phyloP scores from a whole-genome alignment of 1,284 basidiomycete species.

The Moniliella sp. region DNA sequence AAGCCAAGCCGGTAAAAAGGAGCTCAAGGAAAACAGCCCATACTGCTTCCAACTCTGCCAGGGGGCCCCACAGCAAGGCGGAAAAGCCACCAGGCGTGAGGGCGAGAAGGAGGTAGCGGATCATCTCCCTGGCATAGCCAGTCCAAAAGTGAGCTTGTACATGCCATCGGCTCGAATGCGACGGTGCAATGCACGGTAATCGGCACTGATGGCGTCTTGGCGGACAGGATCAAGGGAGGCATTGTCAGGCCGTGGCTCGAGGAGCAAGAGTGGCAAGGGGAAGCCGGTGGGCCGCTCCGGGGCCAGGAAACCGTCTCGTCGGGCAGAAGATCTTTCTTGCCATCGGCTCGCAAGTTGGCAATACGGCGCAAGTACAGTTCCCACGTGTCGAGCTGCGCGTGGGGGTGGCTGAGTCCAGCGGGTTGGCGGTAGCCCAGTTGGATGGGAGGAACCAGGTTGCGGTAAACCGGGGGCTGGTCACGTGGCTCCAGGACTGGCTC shows the following conservation, averaged over 20 bases:
- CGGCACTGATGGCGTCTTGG: slow-evolving; percentile 52
- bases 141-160: slow-evolving; percentile 59
- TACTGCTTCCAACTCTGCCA: no score
- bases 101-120: slow-evolving; percentile 52
- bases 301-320: no score
- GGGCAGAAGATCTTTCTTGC: no score
- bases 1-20: slow-evolving; percentile 66
- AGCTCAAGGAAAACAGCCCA: slow-evolving; percentile 49
- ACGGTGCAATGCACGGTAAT: slow-evolving; percentile 59
- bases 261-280: slow-evolving; percentile 21
- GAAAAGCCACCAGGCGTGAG: slow-evolving; percentile 45
- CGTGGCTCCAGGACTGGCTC: no score
- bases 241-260: slow-evolving; percentile 35
- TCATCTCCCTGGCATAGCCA: slow-evolving; percentile 73
- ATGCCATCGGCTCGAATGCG: slow-evolving; percentile 58
- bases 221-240: slow-evolving; percentile 38
- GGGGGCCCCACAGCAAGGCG: background rate
- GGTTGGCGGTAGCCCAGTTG: slow-evolving; percentile 45
- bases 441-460: slow-evolving; percentile 66
- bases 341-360: background rate
- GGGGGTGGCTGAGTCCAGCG: slow-evolving; percentile 19
- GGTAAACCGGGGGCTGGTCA: slow-evolving; percentile 42
- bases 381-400: slow-evolving; percentile 24
- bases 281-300: slow-evolving; percentile 9
- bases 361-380: background rate